Base-by-base conservation (phyloP, 2,329 filamentous ascomycete species). In the Lachnellula willkommii region DNA sequence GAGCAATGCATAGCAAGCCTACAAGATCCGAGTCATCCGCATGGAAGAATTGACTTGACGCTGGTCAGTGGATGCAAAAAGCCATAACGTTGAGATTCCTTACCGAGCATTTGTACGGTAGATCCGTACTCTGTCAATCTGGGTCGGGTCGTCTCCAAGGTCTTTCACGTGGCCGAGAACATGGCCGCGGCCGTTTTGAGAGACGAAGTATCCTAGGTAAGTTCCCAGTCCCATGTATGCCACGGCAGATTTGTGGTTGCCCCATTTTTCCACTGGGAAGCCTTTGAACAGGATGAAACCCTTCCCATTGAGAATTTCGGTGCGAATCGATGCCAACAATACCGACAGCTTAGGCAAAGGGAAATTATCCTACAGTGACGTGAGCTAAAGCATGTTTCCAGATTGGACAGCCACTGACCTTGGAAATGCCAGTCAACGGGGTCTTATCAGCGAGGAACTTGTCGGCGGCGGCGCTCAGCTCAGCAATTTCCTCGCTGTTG, bases 191-290 rank as follows among this genome's bases (percentile, higher is more conserved):
- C 86, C 85, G 74, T 96, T 95, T 68, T 96, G 91, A 24, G 84
- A 89, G 42, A 95, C 83, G 61, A 94, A 93, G 75, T 95, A 94
- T 56, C 91, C 90, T 9, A 95, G 79, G 71, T 95, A 87, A 5
- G 88, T 89, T 42, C 89, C 87, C 2, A 96, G 79, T 4, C 91
- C 91, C 86, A 95, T 92, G 74, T 95, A 95, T n/a, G 87, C 90
- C 11, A 90, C 84, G 7, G 90, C 90, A 11, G 84, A 89, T 74
- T 95, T 95, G 69, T 84, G 80, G 52, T 83, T 81, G 0, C 86
- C 84, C 91, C 91, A 96, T 72, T 80, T 70, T 45, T 80, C 67
- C 1, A 91, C 88, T 1, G 90, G 90, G 70, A 95, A 86, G 51
- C 87, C 84, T 70, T 94, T 95, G 77, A 95, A 94, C 14, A 95